phyloP scores from a whole-genome alignment of 2,329 filamentous ascomycete species.

The Pyrenochaeta sp. region DNA sequence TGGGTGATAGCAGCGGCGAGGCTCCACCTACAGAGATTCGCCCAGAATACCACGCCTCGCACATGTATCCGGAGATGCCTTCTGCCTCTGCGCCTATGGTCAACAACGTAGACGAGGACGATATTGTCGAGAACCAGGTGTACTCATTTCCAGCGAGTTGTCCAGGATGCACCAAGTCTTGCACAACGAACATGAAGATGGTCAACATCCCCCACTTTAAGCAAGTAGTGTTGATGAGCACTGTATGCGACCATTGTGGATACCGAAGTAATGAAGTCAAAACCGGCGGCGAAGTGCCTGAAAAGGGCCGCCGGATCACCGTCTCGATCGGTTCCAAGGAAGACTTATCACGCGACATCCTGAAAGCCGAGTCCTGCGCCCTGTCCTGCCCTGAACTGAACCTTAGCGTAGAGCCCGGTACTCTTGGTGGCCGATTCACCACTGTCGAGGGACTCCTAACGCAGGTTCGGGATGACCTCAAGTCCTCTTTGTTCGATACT shows the following conservation, averaged over 20 bases:
- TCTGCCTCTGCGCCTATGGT: constrained; percentile 40
- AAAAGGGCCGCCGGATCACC: constrained; percentile 83
- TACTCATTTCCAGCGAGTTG: constrained; percentile 93
- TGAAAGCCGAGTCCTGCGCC: constrained; percentile 93
- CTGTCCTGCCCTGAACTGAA: constrained; percentile 87
- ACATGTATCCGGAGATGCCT: constrained; percentile 56
- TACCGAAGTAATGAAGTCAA: constrained; percentile 98
- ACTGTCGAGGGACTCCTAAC: constrained; percentile 94
- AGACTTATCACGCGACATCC: constrained; percentile 89
- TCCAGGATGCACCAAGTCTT: constrained; percentile 86
- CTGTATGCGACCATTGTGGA: constrained; percentile 88
- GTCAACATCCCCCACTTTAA: constrained; percentile 98
- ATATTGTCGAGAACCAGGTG: constrained; percentile 92
- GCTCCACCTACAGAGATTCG: constrained; percentile 66
- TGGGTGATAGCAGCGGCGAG: constrained; percentile 61
- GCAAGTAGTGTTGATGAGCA: constrained; percentile 95
- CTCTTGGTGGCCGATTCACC: constrained; percentile 93
- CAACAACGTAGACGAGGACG: constrained; percentile 63
- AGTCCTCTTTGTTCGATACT: constrained; percentile 83
- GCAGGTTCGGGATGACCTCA: constrained; percentile 89
- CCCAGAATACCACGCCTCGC: constrained; percentile 60
- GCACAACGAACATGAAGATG: constrained; percentile 97
- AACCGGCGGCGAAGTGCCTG: constrained; percentile 91
- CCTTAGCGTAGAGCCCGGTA: constrained; percentile 89
- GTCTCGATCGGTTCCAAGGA: constrained; percentile 72